Conservation (phyloP, 2,329 filamentous ascomycete species). For the Diaporthe sp. region DNA sequence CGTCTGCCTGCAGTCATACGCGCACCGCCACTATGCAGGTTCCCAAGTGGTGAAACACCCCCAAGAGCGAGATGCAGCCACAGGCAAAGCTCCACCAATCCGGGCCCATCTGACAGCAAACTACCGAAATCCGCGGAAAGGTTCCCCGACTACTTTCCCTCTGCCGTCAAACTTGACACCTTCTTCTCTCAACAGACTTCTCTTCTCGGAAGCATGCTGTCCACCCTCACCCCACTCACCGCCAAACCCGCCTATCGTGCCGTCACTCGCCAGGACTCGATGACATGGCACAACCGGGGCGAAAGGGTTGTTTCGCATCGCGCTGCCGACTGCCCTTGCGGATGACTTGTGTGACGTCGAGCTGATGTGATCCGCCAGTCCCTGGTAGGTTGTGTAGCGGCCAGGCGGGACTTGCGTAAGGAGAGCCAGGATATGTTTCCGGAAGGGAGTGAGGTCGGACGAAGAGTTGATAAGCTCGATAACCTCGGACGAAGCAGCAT, state of each 20-base stretch:
- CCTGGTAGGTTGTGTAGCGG: conserved; percentile 7
- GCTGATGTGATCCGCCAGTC: conserved; percentile 3
- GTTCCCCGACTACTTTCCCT: neutral
- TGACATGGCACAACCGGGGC: neutral
- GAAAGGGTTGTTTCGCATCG: conserved; percentile 22
- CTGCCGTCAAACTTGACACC: conserved; percentile 19
- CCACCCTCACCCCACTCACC: conserved; percentile 16
- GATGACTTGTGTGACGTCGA: conserved; percentile 9
- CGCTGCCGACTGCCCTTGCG: conserved; percentile 4
- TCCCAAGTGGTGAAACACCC: conserved; percentile 17
- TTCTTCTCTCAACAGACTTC: conserved; percentile 6
- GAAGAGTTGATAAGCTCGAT: neutral
- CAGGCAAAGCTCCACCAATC: conserved; percentile 10
- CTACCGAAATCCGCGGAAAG: conserved; percentile 17
- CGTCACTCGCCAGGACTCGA: conserved; percentile 3
- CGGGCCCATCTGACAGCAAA: neutral
- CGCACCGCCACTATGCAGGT: neutral
- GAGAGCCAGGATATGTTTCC: neutral
- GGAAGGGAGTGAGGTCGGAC: conserved; percentile 10
- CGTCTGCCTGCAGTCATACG: neutral
- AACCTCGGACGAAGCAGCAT: neutral
- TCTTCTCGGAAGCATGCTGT: conserved; percentile 11
- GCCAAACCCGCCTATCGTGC: conserved; percentile 8
- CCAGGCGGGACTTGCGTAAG: neutral
- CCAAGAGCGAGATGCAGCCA: neutral